phyloP scores from a whole-genome alignment of 31 red algal species.

The Odonthalia washingtoniensis region DNA sequence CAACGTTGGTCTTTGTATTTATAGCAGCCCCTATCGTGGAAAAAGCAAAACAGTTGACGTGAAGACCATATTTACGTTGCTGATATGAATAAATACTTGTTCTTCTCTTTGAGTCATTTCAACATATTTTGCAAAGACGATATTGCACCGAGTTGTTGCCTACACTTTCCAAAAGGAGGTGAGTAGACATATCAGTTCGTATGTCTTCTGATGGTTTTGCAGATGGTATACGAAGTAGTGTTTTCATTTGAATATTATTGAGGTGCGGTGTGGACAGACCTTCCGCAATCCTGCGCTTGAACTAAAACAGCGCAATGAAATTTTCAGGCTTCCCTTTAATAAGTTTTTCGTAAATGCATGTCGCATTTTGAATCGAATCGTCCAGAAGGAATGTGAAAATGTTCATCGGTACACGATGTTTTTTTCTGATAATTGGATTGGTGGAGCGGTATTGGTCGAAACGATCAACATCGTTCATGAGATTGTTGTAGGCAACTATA shows the following conservation, averaged over 20 bases:
- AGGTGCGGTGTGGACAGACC: background rate
- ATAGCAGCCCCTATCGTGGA: too few relatives aligned
- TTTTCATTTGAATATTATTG: background rate
- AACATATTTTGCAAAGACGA: too few relatives aligned
- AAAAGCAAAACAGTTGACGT: too few relatives aligned
- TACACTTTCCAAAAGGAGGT: too few relatives aligned
- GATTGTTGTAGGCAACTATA: slow-evolving; percentile 7
- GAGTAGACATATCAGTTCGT: background rate
- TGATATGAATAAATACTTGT: too few relatives aligned
- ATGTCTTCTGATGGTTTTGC: too few relatives aligned
- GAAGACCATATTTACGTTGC: too few relatives aligned
- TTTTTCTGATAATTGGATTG: background rate
- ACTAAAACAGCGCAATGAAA: background rate
- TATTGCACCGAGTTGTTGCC: too few relatives aligned
- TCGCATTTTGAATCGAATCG: background rate
- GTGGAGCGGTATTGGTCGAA: slow-evolving; percentile 2
- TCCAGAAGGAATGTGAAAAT: slow-evolving; percentile 21
- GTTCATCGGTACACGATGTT: slow-evolving; percentile 13
- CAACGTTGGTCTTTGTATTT: too few relatives aligned
- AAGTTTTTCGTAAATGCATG: background rate
- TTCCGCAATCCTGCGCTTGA: background rate
- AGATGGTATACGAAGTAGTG: too few relatives aligned
- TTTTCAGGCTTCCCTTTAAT: background rate
- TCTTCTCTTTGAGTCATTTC: too few relatives aligned
- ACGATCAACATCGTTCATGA: slow-evolving; percentile 20